Evolutionary conservation across 225 moss, liverwort and hornwort species (phyloP), one percentile per base, ranked within the genome.

Genomic region (Ulota crispa): DNA sequence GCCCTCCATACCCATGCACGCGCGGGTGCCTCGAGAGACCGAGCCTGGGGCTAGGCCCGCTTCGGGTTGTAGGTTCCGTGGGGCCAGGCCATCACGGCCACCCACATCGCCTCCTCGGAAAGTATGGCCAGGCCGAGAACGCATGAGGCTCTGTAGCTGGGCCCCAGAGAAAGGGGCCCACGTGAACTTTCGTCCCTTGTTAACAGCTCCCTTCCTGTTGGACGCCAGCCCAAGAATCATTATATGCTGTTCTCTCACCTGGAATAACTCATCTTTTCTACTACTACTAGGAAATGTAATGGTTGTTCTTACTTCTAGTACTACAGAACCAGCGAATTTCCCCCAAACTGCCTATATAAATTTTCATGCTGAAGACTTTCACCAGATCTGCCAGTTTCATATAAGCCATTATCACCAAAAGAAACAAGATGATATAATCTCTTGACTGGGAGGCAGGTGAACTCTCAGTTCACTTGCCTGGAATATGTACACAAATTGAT

Each of bases 61-160:
- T 64, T 32, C 78, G 50, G 72, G 9, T 16, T 52, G 18, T 24
- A 32, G n/a, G 55, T 20, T 39, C 30, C 69, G 78, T 72, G 68
- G 81, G 77, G 37, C 66, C 75, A 28, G 60, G 72, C 24, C 27
- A 43, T 56, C 45, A 47, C 30, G 75, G 79, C 75, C 86, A 80
- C 66, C 76, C 80, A 76, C 65, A 63, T 68, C 73, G 77, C 71
- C 72, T 72, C 77, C 80, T 87, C 72, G 77, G 80, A 87, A 39
- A 83, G 87, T 52, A 80, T 73, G 83, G 73, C 80, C 76, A 41
- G 56, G 77, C 68, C 78, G 14, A 77, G 81, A 84, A 84, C 63
- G 83, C 84, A 84, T 87, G 84, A 83, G 67, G 30, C 71, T 13
- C 43, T 37, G 28, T 10, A 5, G 23, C 28, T 37, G 73, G 76